A percentile compares a stretch with the other conserved stretches of the same genome.
These are phyloP conservation scores for Ambrosia hybrid DNA, from an alignment of 140 eudicot species.

Conservation along the genomic window DNA sequence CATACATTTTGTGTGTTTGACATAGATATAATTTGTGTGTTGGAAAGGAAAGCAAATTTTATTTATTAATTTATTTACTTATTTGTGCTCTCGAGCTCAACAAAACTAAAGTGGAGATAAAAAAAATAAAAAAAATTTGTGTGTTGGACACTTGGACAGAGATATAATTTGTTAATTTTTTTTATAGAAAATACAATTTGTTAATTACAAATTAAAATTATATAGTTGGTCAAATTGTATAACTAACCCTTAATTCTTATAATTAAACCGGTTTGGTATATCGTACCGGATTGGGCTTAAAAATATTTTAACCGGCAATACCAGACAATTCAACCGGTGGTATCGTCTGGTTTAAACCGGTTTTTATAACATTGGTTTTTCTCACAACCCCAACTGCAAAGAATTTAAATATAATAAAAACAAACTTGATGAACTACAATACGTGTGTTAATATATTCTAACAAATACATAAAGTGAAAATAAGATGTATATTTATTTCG, in stretches of 20 bases:
- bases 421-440: background rate
- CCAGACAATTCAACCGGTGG: no score
- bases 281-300: no score
- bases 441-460: background rate
- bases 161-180: no score
- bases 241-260: no score
- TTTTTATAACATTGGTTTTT: no score
- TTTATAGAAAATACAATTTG: background rate
- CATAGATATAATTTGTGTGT: no score
- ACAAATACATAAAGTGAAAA: background rate
- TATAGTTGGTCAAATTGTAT: background rate
- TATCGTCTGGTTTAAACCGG: no score
- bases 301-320: no score
- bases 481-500: background rate
- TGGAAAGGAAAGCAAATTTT: background rate
- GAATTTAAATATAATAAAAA: no score
- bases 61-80: background rate
- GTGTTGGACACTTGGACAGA: background rate
- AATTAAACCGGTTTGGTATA: no score
- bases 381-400: no score
- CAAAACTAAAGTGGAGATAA: background rate
- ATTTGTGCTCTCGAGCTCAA: background rate
- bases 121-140: background rate
- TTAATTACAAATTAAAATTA: no score
- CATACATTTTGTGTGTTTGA: background rate